Percentiles rank a stretch among this genome's conserved stretches.
phyloP scores from a whole-genome alignment of 2,329 filamentous ascomycete species.

The Aspergillus amoenus region DNA sequence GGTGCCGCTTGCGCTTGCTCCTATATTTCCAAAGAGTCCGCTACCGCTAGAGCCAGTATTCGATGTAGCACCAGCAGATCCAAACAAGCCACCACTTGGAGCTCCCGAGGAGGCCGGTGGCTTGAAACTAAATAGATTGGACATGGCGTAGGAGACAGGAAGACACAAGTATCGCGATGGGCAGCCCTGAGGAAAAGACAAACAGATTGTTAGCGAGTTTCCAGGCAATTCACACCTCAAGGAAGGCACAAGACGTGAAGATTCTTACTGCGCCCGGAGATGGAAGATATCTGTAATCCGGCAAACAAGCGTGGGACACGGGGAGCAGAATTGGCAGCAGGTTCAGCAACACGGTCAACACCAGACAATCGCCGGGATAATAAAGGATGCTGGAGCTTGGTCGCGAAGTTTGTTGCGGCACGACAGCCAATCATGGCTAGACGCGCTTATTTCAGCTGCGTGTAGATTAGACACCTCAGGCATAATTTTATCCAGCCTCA shows the following conservation, averaged over 20 bases:
- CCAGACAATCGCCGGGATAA: constrained; percentile 4
- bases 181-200: constrained; percentile 22
- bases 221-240: not conserved
- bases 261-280: constrained; percentile 26
- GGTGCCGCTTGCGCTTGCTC: constrained; percentile 30
- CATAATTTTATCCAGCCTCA: not conserved
- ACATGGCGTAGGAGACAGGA: constrained; percentile 27
- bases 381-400: not conserved
- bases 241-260: not conserved
- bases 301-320: constrained; percentile 6
- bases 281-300: not conserved
- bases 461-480: constrained; percentile 13
- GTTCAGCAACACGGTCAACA: not conserved
- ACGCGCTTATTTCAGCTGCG: constrained; percentile 17
- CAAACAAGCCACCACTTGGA: constrained; percentile 35
- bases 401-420: constrained; percentile 7
- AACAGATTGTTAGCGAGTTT: constrained; percentile 4
- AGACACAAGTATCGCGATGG: constrained; percentile 21
- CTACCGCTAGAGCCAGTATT: constrained; percentile 28
- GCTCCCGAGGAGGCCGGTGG: constrained; percentile 35
- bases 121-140: constrained; percentile 25
- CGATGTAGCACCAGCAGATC: constrained; percentile 28
- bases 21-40: constrained; percentile 44
- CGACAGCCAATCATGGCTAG: constrained; percentile 2
- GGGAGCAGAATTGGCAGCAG: constrained; percentile 5